Evolutionary conservation across 176 grass and related monocot genomes (phyloP).

Genomic region (Alopecurus myosuroides): DNA sequence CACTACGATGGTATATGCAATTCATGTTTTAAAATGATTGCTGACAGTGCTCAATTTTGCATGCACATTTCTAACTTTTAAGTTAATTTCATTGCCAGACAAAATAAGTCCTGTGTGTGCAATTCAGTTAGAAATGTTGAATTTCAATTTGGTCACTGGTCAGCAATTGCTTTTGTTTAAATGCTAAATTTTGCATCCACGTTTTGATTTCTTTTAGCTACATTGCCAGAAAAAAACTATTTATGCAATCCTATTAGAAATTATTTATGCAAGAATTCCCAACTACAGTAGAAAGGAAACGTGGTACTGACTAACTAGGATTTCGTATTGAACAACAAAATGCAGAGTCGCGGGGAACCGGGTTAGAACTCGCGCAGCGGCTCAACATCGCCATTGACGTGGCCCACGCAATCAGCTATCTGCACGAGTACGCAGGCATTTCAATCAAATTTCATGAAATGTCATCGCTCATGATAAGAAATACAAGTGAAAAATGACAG

Average conservation of each 20-base stretch:
- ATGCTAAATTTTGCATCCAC: no score
- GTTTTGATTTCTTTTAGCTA: no score
- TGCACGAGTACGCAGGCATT: constrained; percentile 42
- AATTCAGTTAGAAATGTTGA: no score
- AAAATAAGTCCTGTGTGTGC: no score
- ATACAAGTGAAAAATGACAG: background rate
- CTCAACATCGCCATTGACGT: constrained; percentile 43
- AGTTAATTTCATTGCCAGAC: background rate
- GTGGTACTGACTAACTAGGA: background rate
- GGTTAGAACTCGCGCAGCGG: constrained; percentile 37
- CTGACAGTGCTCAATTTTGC: background rate
- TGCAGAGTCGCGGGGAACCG: constrained; percentile 40
- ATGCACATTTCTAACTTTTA: no score
- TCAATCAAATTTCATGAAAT: background rate
- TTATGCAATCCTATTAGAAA: no score
- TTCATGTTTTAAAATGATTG: background rate
- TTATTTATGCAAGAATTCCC: background rate
- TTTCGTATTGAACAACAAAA: background rate
- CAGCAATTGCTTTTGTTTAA: no score
- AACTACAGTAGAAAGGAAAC: background rate
- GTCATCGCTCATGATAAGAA: background rate
- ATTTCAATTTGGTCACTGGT: no score
- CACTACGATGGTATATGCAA: constrained; percentile 33
- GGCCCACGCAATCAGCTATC: constrained; percentile 39
- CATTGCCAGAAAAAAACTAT: no score